Evolutionary conservation across 2,329 filamentous ascomycete genomes (phyloP).

Genomic region (Aureobasidium sp.): DNA sequence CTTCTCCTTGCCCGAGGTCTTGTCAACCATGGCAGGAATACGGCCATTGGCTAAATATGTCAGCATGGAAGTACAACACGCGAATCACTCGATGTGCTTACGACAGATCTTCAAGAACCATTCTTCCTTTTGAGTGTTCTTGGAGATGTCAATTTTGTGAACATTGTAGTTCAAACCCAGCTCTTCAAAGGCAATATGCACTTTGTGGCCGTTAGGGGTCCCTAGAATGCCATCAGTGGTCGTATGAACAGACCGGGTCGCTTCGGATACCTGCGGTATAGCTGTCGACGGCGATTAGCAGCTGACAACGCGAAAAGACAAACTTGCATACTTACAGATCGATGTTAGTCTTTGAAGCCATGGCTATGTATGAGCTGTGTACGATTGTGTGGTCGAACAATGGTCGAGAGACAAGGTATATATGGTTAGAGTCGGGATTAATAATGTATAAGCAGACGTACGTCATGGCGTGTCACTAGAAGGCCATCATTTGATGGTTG

Average conservation of each 20-base stretch:
- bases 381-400: neutral
- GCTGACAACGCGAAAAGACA: neutral
- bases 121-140: constrained; percentile 38
- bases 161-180: constrained; percentile 27
- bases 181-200: constrained; percentile 29
- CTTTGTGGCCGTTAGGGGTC: constrained; percentile 31
- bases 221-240: constrained; percentile 17
- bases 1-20: constrained; percentile 21
- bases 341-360: constrained; percentile 14
- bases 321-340: constrained; percentile 8
- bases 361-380: neutral
- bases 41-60: constrained; percentile 37
- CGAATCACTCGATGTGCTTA: constrained; percentile 13
- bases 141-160: constrained; percentile 37
- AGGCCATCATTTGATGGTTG: neutral
- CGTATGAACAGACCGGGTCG: neutral
- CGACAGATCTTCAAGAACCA: constrained; percentile 43
- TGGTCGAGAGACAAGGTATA: neutral
- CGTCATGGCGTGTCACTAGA: neutral
- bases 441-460: constrained; percentile 2
- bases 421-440: neutral
- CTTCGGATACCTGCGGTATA: constrained; percentile 21
- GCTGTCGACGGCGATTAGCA: neutral
- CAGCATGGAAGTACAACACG: neutral
- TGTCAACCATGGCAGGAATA: constrained; percentile 41